Evolutionary conservation across 83 land plant genomes (phyloP).

Genomic region (Thuja plicata): DNA sequence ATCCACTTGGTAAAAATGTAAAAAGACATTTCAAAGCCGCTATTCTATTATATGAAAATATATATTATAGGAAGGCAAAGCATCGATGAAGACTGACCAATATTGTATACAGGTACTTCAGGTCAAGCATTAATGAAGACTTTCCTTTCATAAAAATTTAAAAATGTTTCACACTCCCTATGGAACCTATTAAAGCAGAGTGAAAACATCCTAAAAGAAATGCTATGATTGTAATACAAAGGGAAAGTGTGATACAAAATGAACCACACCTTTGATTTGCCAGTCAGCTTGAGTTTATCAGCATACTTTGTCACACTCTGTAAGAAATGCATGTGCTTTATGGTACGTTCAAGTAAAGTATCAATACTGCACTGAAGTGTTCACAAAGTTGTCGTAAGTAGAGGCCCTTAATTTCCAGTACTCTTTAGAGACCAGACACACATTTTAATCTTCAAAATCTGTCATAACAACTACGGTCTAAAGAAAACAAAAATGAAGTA

Average conservation of each 20-base stretch:
- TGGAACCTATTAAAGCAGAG: background rate
- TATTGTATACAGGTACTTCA: background rate
- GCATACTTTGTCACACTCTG: slow-evolving; percentile 73
- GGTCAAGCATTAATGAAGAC: background rate
- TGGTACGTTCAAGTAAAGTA: slow-evolving; percentile 75
- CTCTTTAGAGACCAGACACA: background rate
- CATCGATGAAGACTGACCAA: background rate
- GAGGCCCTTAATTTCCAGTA: background rate
- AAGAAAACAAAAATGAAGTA: background rate
- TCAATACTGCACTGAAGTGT: slow-evolving; percentile 76
- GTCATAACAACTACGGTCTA: background rate
- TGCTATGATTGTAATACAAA: background rate
- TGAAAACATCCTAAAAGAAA: background rate
- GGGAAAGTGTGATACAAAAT: background rate
- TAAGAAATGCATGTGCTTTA: slow-evolving; percentile 77
- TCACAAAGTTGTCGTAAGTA: background rate
- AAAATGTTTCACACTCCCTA: background rate
- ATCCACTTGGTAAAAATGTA: background rate
- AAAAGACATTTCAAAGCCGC: background rate
- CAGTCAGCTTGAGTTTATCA: slow-evolving; percentile 47
- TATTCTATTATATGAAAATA: background rate
- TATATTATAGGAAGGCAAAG: background rate
- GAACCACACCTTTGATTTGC: slow-evolving; percentile 47
- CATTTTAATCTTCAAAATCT: background rate
- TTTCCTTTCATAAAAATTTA: no score